These are phyloP conservation scores for Penicillium sp. DNA, from an alignment of 2,329 filamentous ascomycete species.

Conservation along the genomic window DNA sequence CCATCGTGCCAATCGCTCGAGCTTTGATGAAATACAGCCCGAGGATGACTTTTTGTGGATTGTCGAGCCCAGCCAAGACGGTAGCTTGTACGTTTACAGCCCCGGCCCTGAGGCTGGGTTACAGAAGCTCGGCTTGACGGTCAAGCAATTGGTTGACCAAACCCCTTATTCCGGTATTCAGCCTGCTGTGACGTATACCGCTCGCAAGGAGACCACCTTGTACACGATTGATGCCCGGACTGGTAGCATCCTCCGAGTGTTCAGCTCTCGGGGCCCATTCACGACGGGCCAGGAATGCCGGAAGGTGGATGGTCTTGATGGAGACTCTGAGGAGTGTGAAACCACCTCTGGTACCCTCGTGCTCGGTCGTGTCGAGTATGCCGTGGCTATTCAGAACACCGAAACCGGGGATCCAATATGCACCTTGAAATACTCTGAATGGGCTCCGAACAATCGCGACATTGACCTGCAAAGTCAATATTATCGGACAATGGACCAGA, in stretches of 20 bases:
- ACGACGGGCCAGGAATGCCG: conserved; percentile 75
- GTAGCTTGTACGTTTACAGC: conserved; percentile 82
- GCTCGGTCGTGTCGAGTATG: conserved; percentile 86
- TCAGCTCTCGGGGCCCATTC: conserved; percentile 72
- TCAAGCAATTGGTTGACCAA: conserved; percentile 82
- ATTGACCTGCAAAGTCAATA: conserved; percentile 85
- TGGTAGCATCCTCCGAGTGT: conserved; percentile 79
- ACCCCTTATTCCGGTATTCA: conserved; percentile 75
- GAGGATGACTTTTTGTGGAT: conserved; percentile 93
- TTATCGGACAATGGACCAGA: conserved; percentile 74
- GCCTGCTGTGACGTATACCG: conserved; percentile 82
- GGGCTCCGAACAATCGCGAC: conserved; percentile 90
- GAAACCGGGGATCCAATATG: conserved; percentile 76
- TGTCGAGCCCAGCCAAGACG: conserved; percentile 86
- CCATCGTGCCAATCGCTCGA: conserved; percentile 69
- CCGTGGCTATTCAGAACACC: conserved; percentile 76
- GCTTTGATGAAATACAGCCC: conserved; percentile 56
- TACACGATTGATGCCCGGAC: conserved; percentile 87
- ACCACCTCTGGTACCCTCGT: conserved; percentile 73
- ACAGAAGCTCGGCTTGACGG: conserved; percentile 51
- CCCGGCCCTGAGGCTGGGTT: conserved; percentile 58
- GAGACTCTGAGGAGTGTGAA: conserved; percentile 72
- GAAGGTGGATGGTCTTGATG: conserved; percentile 62
- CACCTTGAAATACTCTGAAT: conserved; percentile 90
- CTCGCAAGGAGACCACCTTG: conserved; percentile 85